phyloP scores from a whole-genome alignment of 768 basidiomycete genomes.

The Tylopilus plumbeoviolaceoides region DNA sequence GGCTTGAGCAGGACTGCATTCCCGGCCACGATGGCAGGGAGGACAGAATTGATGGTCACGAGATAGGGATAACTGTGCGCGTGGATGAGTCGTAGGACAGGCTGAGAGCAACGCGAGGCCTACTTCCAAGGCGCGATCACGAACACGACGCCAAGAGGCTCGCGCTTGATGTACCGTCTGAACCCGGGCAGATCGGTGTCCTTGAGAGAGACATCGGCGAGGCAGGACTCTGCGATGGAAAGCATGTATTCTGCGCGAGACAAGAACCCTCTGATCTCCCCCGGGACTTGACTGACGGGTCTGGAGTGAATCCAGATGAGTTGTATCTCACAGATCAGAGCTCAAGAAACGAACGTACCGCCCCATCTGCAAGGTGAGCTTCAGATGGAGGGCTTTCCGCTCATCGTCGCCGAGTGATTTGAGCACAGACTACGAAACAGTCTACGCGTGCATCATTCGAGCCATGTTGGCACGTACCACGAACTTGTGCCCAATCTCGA shows the following conservation, averaged over 20 bases:
- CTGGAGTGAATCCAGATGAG: slow-evolving; percentile 34
- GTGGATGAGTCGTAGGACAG: background rate
- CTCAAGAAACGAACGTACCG: slow-evolving; percentile 46
- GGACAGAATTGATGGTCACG: slow-evolving; percentile 83
- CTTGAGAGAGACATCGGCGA: slow-evolving; percentile 69
- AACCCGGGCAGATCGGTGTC: slow-evolving; percentile 83
- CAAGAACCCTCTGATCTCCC: slow-evolving; percentile 78
- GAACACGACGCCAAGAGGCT: slow-evolving; percentile 82
- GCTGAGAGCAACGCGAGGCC: slow-evolving; percentile 24
- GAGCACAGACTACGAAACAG: slow-evolving; percentile 42
- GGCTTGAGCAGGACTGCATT: slow-evolving; percentile 93
- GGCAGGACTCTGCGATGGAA: slow-evolving; percentile 69
- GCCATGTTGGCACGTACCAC: slow-evolving; percentile 43
- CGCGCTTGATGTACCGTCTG: slow-evolving; percentile 76
- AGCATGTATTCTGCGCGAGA: slow-evolving; percentile 84
- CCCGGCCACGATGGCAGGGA: slow-evolving; percentile 88
- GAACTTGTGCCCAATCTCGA: slow-evolving; percentile 69
- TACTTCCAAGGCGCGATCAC: slow-evolving; percentile 94
- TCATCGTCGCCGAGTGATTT: slow-evolving; percentile 45
- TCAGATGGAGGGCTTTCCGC: slow-evolving; percentile 46
- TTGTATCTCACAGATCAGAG: background rate
- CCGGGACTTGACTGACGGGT: slow-evolving; percentile 71
- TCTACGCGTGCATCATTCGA: background rate
- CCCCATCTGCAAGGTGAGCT: slow-evolving; percentile 90
- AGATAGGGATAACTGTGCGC: slow-evolving; percentile 77